Percentiles rank a stretch among this genome's conserved stretches.
Conservation (phyloP, 2,329 filamentous ascomycete genomes). For the Diatrype stigma region DNA sequence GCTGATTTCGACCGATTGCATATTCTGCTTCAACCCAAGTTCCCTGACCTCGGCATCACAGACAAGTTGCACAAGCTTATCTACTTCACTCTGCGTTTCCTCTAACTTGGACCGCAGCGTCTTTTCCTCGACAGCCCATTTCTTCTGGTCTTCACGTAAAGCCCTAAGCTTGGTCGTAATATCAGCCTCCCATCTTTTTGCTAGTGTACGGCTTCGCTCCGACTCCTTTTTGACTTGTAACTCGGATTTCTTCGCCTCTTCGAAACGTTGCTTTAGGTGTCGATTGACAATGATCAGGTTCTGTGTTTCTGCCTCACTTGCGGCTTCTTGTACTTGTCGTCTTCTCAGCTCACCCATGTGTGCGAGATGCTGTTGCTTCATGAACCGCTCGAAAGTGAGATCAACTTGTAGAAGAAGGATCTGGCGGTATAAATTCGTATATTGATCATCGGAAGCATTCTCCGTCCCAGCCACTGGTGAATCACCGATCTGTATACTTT, state of each 20-base stretch:
- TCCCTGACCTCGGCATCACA: constrained; percentile 67
- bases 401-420: constrained; percentile 76
- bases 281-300: constrained; percentile 75
- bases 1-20: constrained; percentile 59
- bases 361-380: constrained; percentile 77
- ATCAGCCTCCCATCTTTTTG: constrained; percentile 75
- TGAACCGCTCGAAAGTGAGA: constrained; percentile 76
- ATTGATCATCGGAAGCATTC: constrained; percentile 17
- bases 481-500: constrained; percentile 21
- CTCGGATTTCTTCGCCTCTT: constrained; percentile 68
- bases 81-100: constrained; percentile 54
- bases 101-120: constrained; percentile 55
- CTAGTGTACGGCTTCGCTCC: constrained; percentile 65
- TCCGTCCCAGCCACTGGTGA: constrained; percentile 22
- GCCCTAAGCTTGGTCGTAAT: constrained; percentile 61
- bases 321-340: constrained; percentile 70
- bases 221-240: constrained; percentile 68
- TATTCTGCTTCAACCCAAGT: constrained; percentile 57
- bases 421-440: constrained; percentile 62
- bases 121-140: constrained; percentile 55
- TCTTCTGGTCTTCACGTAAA: constrained; percentile 67
- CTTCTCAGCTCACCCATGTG: constrained; percentile 77
- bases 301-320: constrained; percentile 76
- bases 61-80: constrained; percentile 61
- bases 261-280: constrained; percentile 65